Conservation (phyloP, 2,329 filamentous ascomycete species). For the Davidsoniella eucalypti region DNA sequence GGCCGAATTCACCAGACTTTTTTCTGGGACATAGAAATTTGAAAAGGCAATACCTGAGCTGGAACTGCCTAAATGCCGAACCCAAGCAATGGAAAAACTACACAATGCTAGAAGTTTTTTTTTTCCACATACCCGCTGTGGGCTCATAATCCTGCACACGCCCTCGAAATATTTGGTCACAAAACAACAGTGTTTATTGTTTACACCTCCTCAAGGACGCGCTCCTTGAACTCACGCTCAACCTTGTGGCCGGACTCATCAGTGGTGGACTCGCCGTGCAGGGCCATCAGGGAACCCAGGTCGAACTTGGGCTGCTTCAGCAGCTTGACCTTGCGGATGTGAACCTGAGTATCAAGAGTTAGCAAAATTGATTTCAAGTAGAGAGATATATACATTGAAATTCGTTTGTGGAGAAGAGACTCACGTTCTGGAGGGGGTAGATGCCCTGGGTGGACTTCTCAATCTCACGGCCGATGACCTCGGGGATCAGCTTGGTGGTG, state of each 20-base stretch:
- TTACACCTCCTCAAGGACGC: constrained; percentile 87
- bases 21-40: constrained; percentile 12
- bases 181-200: constrained; percentile 17
- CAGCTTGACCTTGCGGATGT: constrained; percentile 99
- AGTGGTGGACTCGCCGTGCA: constrained; percentile 92
- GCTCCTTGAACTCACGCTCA: constrained; percentile 99
- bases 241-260: constrained; percentile 98
- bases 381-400: background rate
- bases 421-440: constrained; percentile 97
- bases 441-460: constrained; percentile 99
- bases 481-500: constrained; percentile 95
- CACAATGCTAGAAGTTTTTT: constrained; percentile 7
- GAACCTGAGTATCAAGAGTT: constrained; percentile 49
- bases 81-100: constrained; percentile 9
- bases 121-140: constrained; percentile 12
- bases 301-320: constrained; percentile 99
- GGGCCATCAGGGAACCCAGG: constrained; percentile 83
- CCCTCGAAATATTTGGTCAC: constrained; percentile 12
- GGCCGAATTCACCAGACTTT: constrained; percentile 14
- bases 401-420: constrained; percentile 19
- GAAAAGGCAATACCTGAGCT: constrained; percentile 5
- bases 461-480: constrained; percentile 98
- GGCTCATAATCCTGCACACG: constrained; percentile 11
- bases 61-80: constrained; percentile 9
- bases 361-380: background rate